Evolutionary conservation across 2,329 filamentous ascomycete genomes (phyloP), one percentile per base, ranked within the genome.

Genomic region (Fonsecaea monophora): DNA sequence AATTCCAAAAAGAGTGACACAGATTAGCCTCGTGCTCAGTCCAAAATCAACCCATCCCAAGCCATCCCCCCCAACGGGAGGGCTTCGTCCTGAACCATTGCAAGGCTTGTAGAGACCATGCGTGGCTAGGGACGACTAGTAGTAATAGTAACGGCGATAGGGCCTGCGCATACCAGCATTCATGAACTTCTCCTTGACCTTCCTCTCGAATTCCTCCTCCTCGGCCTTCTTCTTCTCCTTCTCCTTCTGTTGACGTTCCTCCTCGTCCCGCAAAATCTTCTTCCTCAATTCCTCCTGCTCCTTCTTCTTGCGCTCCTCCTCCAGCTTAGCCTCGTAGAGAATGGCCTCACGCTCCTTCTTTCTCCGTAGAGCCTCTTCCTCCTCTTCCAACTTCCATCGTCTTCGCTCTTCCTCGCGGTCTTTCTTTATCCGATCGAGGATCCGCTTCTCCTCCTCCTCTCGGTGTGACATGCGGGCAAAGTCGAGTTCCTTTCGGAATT

Each of bases 141-240:
- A 61, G 54, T 60, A 60, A 54, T 35, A 25, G 60, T 55, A 61
- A 57, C 18, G 21, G 53, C 37, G 34, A 48, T 53, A 54, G 53
- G 61, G 37, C 12, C 45, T 13, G n/a, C 48, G 62, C 69, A 60
- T 68, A 67, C 71, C 71, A 53, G 65, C 68, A 56, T 68, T 70
- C 67, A 68, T 69, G 60, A 82, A 78, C 45, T 80, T 76, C 50
- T 75, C 67, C 62, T 75, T 77, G 42, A 82, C 74, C 57, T 78
- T 76, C 45, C 78, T 75, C 37, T 75, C 67, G 57, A 78, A 88
- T 72, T 88, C 84, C 62, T 80, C 81, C 64, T 83, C 81, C 66
- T 82, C 80, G 69, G 80, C 79, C 69, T 85, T 83, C 70, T 77
- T 81, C 45, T 80, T 77, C 30, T 77, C 74, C 61, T 83, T 83